Evolutionary conservation across 495 filamentous ascomycete genomes (phyloP), one percentile per base, ranked within the genome.

Genomic region (Aspergillus nanangensis): DNA sequence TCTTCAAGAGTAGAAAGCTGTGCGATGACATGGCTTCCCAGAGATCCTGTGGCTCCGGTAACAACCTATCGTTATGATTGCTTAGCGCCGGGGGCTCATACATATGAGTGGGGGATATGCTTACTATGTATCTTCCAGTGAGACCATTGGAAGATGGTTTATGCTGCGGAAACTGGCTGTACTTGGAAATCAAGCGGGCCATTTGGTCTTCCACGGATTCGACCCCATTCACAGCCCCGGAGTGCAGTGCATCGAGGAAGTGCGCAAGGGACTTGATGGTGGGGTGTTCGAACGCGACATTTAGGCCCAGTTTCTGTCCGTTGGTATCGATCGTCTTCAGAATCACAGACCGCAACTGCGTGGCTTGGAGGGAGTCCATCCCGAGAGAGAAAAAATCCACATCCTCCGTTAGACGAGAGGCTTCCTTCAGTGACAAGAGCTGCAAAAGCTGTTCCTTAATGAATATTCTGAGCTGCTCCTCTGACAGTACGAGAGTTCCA

Each of bases 321-420:
- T 47, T 52, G 19, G 5, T 66, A 57, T 36, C 60, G 55, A 43
- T 54, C 36, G 38, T 67, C 54, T 34, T 72, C 27, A 48, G 49
- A 38, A 35, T 54, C 51, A 25, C 49, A 43, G 35, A 81, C 37
- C 80, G 67, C 19, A 82, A 63, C 41, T 66, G 71, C 8, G 72
- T 73, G 3, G 74, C 66, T 25, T 78, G 77, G 17, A 78, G 47
- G 3, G 76, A 80, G 41, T 81, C 78, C 19, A 83, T 69, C 1
- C 78, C 79, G 40, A 65, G 63, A 1, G 63, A 61, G 49, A 81
- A 83, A 25, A 83, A 67, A 50, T 81, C 75, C 1, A 65, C 61
- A 8, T 72, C 62, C 0, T 62, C 54, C n/a, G 36, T 50, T 18
- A 55, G 33, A 4, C 18, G 33, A 15, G 34, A 39, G 3, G 23